Evolutionary conservation across 768 basidiomycete species (phyloP), one percentile per base, ranked within the genome.

Genomic region (Mrakia hoshinonis): DNA sequence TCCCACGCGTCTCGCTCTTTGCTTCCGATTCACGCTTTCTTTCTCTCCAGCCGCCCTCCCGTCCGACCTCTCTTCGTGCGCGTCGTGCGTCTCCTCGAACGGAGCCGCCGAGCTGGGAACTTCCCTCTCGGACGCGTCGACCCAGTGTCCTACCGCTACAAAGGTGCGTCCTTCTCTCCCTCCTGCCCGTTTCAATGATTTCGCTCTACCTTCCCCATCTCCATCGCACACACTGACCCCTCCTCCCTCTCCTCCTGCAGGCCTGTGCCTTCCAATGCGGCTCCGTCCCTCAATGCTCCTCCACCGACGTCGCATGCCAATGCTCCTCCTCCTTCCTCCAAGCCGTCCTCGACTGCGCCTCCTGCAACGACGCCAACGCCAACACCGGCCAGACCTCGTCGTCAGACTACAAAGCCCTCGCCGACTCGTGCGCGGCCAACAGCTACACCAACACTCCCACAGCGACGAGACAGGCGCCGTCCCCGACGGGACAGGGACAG

Each of bases 291-390:
- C 52, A 38, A 20, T 79, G 77, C 68, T 64, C 46, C 7, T 62
- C 74, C 15, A 65, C 74, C 34, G 79, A 79, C 73, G 69, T 79
- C 68, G 75, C 69, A 43, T 80, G 79, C 72, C 79, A 80, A 73
- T 80, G 79, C 75, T 61, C 73, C 66, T 74, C 24, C 18, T 31
- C 74, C 13, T 77, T 77, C 77, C 76, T 79, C 70, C 65, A 76
- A 65, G 76, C 76, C 75, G 77, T 79, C 73, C 77, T 70, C 77
- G 76, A 78, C 76, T 79, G 79, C 73, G 79, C 73, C 20, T 74
- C 76, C 4, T 79, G 79, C 74, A 79, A 79, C 77, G 76, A 78
- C 46, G 76, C 74, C 60, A 79, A 80, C 75, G 74, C 73, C 58
- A 80, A 80, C 77, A 75, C 76, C 52, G 74, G 69, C 18, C 72